A percentile compares a stretch with the other conserved stretches of the same genome.
Evolutionary conservation across 345 rosid species (phyloP).

Genomic region (Hypericum androsaemum): DNA sequence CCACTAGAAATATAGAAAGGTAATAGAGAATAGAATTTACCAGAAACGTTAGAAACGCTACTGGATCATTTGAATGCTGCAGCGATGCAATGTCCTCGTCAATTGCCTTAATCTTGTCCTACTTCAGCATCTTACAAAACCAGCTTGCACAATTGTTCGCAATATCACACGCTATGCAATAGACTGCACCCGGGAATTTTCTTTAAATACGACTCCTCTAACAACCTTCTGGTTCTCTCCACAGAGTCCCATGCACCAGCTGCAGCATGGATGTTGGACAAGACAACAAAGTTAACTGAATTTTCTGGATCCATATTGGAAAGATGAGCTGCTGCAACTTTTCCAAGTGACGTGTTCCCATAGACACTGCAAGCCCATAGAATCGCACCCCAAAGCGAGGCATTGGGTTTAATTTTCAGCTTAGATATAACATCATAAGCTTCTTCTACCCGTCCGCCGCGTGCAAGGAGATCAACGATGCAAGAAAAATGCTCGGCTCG

Average conservation of each 20-base stretch:
- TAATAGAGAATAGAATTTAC: no score
- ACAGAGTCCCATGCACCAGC: slow-evolving; percentile 17
- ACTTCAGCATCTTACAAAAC: no score
- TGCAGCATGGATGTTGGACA: slow-evolving; percentile 15
- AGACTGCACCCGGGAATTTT: slow-evolving; percentile 54
- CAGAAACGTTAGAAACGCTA: no score
- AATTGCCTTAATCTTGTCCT: no score
- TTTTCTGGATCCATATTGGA: slow-evolving; percentile 15
- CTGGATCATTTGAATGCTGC: no score
- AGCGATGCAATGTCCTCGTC: no score
- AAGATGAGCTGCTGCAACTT: slow-evolving; percentile 14
- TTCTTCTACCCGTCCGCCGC: slow-evolving; percentile 18
- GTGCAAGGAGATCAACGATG: slow-evolving; percentile 18
- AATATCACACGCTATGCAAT: no score
- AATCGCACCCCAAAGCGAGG: slow-evolving; percentile 20
- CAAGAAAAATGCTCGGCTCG: slow-evolving; percentile 18
- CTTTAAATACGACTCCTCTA: slow-evolving; percentile 30
- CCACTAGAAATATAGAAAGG: no score
- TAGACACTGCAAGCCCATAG: slow-evolving; percentile 19
- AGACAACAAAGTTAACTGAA: slow-evolving; percentile 14
- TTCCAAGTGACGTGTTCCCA: slow-evolving; percentile 15
- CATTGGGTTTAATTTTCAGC: slow-evolving; percentile 15
- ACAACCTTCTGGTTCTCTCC: slow-evolving; percentile 14
- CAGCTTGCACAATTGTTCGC: no score
- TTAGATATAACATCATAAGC: slow-evolving; percentile 12